A percentile compares a stretch with the other conserved stretches of the same genome.
These are phyloP conservation scores for Cryphonectria radicalis DNA, from an alignment of 2,329 filamentous ascomycete genomes.

Conservation along the genomic window DNA sequence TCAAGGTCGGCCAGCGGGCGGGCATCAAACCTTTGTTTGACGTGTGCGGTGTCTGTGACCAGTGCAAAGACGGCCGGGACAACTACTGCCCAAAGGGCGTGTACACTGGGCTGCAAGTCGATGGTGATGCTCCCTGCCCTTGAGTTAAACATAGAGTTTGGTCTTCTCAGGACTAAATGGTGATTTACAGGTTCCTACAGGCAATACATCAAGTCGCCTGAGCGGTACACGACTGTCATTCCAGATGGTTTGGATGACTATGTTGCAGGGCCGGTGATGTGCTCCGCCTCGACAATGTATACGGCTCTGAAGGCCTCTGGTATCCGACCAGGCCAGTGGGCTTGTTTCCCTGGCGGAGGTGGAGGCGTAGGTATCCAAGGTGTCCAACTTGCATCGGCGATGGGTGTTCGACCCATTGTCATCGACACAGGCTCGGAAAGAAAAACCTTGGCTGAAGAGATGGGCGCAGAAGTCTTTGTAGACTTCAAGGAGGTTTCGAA, in stretches of 20 bases:
- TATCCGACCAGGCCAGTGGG: conserved; percentile 56
- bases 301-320: conserved; percentile 56
- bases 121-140: conserved; percentile 4
- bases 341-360: conserved; percentile 58
- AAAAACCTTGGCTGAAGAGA: conserved; percentile 47
- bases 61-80: conserved; percentile 41
- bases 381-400: conserved; percentile 56
- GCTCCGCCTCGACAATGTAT: conserved; percentile 61
- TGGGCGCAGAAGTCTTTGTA: conserved; percentile 61
- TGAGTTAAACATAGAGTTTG: not conserved
- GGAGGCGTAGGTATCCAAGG: conserved; percentile 62
- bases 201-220: conserved; percentile 61
- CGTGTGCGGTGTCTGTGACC: conserved; percentile 42
- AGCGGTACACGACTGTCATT: conserved; percentile 55
- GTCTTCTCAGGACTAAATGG: not conserved
- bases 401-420: conserved; percentile 61
- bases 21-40: conserved; percentile 43
- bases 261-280: conserved; percentile 64
- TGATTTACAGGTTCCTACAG: conserved; percentile 52
- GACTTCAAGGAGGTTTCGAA: conserved; percentile 51
- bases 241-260: conserved; percentile 54
- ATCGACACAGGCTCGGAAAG: conserved; percentile 56
- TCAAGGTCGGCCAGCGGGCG: conserved; percentile 43
- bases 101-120: conserved; percentile 29
- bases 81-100: conserved; percentile 37